phyloP scores from a whole-genome alignment of 345 rosid species.

The Eucalyptus cladocalyx region DNA sequence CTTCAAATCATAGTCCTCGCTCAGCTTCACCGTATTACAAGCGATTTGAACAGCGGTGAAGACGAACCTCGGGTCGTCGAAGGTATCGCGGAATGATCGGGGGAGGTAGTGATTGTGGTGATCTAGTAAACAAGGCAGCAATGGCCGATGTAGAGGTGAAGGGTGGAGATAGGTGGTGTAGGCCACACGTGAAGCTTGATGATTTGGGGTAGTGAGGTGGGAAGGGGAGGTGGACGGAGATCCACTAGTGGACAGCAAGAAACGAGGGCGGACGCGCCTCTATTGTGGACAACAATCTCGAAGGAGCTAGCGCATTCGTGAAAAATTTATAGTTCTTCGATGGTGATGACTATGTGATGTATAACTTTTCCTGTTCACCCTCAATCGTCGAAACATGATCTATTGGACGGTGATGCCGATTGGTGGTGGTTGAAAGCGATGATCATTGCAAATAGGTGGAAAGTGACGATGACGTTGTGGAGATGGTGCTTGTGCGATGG shows the following conservation, averaged over 20 bases:
- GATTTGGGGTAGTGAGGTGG: not conserved
- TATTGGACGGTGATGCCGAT: accelerated
- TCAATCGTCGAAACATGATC: not conserved
- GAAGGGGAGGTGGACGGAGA: not conserved
- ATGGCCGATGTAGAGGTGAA: not conserved
- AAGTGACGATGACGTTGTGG: not conserved
- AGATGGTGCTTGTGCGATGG: not conserved
- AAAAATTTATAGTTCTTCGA: not conserved
- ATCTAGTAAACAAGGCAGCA: not conserved
- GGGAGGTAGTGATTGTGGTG: no score
- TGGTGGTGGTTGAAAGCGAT: not conserved
- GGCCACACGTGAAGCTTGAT: not conserved
- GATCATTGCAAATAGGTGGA: not conserved
- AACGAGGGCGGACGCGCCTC: not conserved
- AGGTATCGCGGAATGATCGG: not conserved
- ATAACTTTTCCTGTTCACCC: not conserved
- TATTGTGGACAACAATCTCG: not conserved
- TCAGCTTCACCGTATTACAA: no score
- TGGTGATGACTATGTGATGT: not conserved
- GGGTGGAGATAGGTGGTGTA: not conserved
- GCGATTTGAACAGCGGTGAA: not conserved
- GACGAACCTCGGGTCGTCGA: not conserved
- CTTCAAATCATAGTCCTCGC: not conserved
- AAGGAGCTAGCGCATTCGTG: not conserved
- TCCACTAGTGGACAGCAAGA: not conserved